A percentile compares a stretch with the other conserved stretches of the same genome.
phyloP scores from a whole-genome alignment of 306 rosid genomes.

The Geum urbanum region DNA sequence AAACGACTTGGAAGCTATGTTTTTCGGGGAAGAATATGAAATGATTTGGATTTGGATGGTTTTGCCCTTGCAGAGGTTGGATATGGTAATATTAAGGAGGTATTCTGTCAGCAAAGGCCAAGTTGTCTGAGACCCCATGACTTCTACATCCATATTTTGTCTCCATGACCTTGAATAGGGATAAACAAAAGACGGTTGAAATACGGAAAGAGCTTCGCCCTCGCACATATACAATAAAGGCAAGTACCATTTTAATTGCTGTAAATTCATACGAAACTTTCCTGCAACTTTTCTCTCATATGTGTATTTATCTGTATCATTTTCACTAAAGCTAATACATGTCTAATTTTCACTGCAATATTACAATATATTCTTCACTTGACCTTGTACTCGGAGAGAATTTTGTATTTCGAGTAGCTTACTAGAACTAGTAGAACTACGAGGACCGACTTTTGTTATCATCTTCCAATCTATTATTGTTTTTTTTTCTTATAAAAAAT shows the following conservation, averaged over 20 bases:
- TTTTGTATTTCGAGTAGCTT: not conserved
- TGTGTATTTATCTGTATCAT: not conserved
- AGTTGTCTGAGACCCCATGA: conserved; percentile 93
- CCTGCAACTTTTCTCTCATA: not conserved
- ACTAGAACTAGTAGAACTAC: no score
- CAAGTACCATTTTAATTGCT: conserved; percentile 35
- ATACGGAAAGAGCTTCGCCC: conserved; percentile 89
- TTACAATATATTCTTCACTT: no score
- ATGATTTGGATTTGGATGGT: conserved; percentile 51
- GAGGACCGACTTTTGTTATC: not conserved
- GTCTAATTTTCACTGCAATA: not conserved
- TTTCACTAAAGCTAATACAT: not conserved
- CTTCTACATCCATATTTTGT: conserved; percentile 73
- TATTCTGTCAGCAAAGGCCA: conserved; percentile 80
- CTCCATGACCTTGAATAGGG: conserved; percentile 75
- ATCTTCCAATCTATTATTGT: not conserved
- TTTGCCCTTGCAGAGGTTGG: conserved; percentile 77
- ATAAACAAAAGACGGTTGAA: conserved; percentile 89
- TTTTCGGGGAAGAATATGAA: conserved; percentile 47
- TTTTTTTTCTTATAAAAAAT: no score
- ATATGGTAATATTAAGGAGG: conserved; percentile 81
- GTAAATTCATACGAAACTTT: conserved; percentile 3
- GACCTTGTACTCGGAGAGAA: no score
- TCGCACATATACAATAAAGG: conserved; percentile 77
- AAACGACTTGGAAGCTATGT: conserved; percentile 66